A percentile compares a stretch with the other conserved stretches of the same genome.
phyloP scores from a whole-genome alignment of 805 yeast genomes.

The Pichia californica region DNA sequence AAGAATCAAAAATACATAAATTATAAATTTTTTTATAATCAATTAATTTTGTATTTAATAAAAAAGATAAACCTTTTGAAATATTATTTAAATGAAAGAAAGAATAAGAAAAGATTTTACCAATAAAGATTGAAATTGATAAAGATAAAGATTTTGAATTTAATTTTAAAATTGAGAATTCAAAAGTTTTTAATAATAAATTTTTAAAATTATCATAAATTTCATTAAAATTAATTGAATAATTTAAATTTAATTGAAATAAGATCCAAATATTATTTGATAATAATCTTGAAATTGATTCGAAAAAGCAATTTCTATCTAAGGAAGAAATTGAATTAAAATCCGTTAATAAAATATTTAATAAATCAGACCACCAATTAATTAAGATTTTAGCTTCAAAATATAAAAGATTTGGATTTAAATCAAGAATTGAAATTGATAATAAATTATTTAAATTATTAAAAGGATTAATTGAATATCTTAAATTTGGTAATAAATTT shows the following conservation, averaged over 20 bases:
- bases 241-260: conserved; percentile 9
- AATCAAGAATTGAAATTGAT: conserved; percentile 5
- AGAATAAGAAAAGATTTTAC: conserved; percentile 62
- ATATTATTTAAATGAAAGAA: conserved; percentile 50
- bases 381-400: conserved; percentile 21
- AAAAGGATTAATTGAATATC: conserved; percentile 18
- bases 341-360: conserved; percentile 26
- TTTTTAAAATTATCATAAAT: conserved; percentile 24
- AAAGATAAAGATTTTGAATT: conserved; percentile 45
- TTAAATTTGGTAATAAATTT: conserved; percentile 38
- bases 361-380: conserved; percentile 51
- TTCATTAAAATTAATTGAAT: conserved; percentile 16
- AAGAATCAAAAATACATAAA: conserved; percentile 14
- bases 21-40: conserved; percentile 31
- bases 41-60: conserved; percentile 48
- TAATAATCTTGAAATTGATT: conserved; percentile 46
- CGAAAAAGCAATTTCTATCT: conserved; percentile 48
- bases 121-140: conserved; percentile 58
- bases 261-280: conserved; percentile 41
- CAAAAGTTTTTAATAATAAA: conserved; percentile 46
- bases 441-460: conserved; percentile 5
- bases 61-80: conserved; percentile 49
- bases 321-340: conserved; percentile 33
- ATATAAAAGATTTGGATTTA: conserved; percentile 7
- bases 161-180: conserved; percentile 43